A percentile compares a stretch with the other conserved stretches of the same genome.
Conservation (phyloP, 768 basidiomycete genomes). For the Lactarius evosmus region DNA sequence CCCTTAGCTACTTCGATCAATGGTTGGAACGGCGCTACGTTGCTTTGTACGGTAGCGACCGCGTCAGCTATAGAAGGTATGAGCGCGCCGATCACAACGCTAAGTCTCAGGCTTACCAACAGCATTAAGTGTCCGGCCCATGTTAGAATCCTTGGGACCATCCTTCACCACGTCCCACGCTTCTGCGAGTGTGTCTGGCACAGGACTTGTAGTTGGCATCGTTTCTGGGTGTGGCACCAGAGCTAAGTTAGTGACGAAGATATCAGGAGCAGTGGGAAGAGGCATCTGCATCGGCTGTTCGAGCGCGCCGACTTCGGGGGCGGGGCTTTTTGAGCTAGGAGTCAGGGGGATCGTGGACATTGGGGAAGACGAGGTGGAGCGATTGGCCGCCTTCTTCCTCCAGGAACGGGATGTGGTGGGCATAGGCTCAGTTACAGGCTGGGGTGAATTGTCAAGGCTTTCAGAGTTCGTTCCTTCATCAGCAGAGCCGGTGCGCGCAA, state of each 20-base stretch:
- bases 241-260: not conserved
- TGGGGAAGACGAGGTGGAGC: not conserved
- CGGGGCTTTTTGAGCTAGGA: not conserved
- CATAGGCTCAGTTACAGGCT: not conserved
- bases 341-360: not conserved
- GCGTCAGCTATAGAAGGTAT: not conserved
- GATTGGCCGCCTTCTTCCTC: constrained; percentile 2
- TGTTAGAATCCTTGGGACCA: not conserved
- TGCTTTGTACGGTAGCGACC: not conserved
- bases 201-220: not conserved
- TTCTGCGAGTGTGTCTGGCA: constrained; percentile 5
- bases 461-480: not conserved
- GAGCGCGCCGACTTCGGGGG: not conserved
- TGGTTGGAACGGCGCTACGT: not conserved
- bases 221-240: not conserved
- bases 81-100: not conserved
- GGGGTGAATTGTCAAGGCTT: not conserved
- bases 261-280: not conserved
- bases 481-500: not conserved
- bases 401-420: not conserved
- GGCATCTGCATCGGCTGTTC: not conserved
- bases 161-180: constrained; percentile 8
- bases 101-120: not conserved
- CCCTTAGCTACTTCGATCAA: not conserved
- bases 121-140: not conserved